Base-by-base conservation (phyloP, 1,284 basidiomycete species). In the Leucoagaricus sp. region DNA sequence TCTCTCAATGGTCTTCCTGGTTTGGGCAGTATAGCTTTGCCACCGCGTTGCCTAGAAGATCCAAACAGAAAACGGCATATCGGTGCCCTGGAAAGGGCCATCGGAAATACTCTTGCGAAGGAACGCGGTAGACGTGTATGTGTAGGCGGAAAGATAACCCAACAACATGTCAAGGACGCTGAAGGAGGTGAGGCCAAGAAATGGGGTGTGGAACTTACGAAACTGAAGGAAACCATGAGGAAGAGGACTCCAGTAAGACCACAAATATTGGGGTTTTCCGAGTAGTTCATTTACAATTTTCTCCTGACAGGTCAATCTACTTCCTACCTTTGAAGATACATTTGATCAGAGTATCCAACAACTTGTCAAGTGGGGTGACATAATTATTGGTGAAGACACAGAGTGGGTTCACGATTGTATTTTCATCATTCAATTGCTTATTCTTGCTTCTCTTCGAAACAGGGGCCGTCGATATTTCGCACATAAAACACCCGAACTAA, bases 321-420 rank as follows among this genome's bases (percentile, higher is more conserved):
- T 81, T 33, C 70, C 75, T 13, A 78, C 79, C 31, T 88, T 88
- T 64, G 84, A 90, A 62, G 86, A 87, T 52, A 83, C 85, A 25
- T 91, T 91, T 64, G 80, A 86, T 61, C 87, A 91, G 65, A 95
- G 95, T 15, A 80, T 98, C 57, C 83, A 86, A 62, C 89, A 97
- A 67, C 75, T 97, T 52, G 78, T 86, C 36, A 80, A 87, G 65
- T 94, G 90, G 80, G 90, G 88, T 55, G 89, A 90, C 45, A 80
- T 95, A n/a, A 76, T 92, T 60, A 79, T 87, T 60, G 84, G 81
- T 44, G 84, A 87, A 67, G 88, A 91, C 70, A 69, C 78, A 60
- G 75, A 81, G 91, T 93, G 72, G 74, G 91, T 81, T 58, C 61
- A 50, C 56, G 65, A 29, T 53, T 29, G 38, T 57, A 58, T 57